phyloP scores from a whole-genome alignment of 2,329 filamentous ascomycete genomes.

The Penicillium griseofulvum region DNA sequence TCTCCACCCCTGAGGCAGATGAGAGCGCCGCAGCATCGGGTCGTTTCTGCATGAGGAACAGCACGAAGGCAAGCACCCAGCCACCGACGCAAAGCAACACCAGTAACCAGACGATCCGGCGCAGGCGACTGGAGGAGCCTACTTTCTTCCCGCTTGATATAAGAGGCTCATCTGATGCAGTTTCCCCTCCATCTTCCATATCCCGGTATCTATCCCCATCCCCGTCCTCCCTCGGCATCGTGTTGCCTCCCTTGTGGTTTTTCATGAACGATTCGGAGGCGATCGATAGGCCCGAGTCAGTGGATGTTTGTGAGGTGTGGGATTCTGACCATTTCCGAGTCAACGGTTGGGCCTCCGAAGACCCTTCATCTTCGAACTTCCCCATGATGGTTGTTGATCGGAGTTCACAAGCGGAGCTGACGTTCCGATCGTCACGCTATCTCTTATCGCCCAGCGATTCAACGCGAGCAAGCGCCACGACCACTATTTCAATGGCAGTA shows the following conservation, averaged over 20 bases:
- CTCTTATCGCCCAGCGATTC: slow-evolving; percentile 16
- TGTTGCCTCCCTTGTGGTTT: slow-evolving; percentile 22
- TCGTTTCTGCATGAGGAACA: slow-evolving; percentile 41
- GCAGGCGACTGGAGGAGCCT: slow-evolving; percentile 30
- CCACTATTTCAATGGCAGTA: not conserved
- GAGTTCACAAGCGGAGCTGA: slow-evolving; percentile 7
- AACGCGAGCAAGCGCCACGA: not conserved
- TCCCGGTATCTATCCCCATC: slow-evolving; percentile 33
- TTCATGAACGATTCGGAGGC: slow-evolving; percentile 31
- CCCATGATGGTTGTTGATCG: slow-evolving; percentile 23
- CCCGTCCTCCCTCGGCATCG: slow-evolving; percentile 6
- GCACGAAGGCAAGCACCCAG: slow-evolving; percentile 46
- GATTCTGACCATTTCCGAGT: slow-evolving; percentile 27
- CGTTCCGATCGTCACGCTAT: slow-evolving; percentile 12
- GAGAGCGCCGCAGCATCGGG: slow-evolving; percentile 32
- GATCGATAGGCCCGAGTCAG: slow-evolving; percentile 36
- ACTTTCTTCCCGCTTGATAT: slow-evolving; percentile 24
- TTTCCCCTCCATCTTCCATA: slow-evolving; percentile 33
- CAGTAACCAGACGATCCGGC: slow-evolving; percentile 41
- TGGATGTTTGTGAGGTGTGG: slow-evolving; percentile 28
- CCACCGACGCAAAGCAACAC: slow-evolving; percentile 43
- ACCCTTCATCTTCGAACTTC: slow-evolving; percentile 22
- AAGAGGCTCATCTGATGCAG: slow-evolving; percentile 26
- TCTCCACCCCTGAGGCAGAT: slow-evolving; percentile 19
- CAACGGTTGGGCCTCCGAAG: slow-evolving; percentile 29